Conservation (phyloP, 1,139 yeast genomes). For the Lodderomyces margitis region DNA sequence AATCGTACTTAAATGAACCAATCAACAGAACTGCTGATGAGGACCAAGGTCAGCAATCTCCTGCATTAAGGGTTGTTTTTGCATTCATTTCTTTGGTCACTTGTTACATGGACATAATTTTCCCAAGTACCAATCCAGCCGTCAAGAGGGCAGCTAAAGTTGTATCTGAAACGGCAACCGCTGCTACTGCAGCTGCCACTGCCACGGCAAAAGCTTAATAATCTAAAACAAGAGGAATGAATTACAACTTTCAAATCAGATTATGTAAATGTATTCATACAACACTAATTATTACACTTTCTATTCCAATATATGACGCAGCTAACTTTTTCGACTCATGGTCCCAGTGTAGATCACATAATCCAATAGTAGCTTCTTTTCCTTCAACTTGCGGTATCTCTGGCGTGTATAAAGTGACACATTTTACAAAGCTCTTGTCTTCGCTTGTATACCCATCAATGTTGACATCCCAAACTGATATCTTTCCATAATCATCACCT, state of each 20-base stretch:
- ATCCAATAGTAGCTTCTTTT: constrained; percentile 22
- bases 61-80: constrained; percentile 45
- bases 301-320: constrained; percentile 42
- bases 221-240: not conserved
- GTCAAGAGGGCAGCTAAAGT: constrained; percentile 21
- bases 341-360: constrained; percentile 48
- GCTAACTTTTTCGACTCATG: constrained; percentile 29
- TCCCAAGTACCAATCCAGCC: constrained; percentile 36
- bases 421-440: constrained; percentile 17
- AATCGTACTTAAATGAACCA: constrained; percentile 51
- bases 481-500: constrained; percentile 62
- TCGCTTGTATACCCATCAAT: constrained; percentile 11
- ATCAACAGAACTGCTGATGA: constrained; percentile 31
- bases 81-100: constrained; percentile 46
- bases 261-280: not conserved
- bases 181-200: constrained; percentile 20
- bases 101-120: constrained; percentile 52
- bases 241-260: not conserved
- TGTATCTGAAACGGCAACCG: constrained; percentile 22
- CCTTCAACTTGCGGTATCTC: not conserved
- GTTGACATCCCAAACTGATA: constrained; percentile 51
- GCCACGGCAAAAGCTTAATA: constrained; percentile 1
- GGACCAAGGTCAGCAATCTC: constrained; percentile 27
- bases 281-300: constrained; percentile 30
- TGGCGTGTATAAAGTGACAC: constrained; percentile 4